Conservation (phyloP, 108 stramenopile species). For the Cylindrotheca closterium region DNA sequence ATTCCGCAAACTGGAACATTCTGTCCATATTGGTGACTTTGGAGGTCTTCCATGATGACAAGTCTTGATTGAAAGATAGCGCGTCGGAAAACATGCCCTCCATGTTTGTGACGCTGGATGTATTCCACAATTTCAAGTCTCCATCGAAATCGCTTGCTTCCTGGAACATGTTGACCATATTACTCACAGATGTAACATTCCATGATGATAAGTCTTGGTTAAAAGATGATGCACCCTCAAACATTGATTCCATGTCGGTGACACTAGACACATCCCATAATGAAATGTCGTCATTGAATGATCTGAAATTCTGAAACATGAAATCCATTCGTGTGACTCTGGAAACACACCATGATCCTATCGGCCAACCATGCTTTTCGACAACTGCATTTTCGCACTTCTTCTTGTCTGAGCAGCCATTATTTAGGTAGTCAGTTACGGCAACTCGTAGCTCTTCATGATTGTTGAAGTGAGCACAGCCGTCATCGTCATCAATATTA, state of each 20-base stretch:
- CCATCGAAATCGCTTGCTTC: background rate
- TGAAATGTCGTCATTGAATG: conserved; percentile 1
- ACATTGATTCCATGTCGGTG: background rate
- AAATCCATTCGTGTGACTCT: background rate
- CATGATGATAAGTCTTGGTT: background rate
- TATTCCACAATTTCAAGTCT: background rate
- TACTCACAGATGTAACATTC: background rate
- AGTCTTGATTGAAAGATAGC: background rate
- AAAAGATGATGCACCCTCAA: background rate
- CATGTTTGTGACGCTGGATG: background rate
- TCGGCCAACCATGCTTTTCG: too few relatives aligned
- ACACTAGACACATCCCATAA: background rate
- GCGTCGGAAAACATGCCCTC: background rate
- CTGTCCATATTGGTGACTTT: background rate
- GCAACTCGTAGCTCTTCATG: too few relatives aligned
- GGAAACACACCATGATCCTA: too few relatives aligned
- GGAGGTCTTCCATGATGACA: too few relatives aligned
- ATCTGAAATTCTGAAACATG: background rate
- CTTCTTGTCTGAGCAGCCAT: too few relatives aligned
- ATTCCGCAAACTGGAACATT: background rate
- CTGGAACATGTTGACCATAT: background rate
- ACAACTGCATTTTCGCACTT: too few relatives aligned
- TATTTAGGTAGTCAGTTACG: too few relatives aligned
- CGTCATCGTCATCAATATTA: too few relatives aligned
- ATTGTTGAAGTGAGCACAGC: too few relatives aligned